Evolutionary conservation across 1,284 basidiomycete species (phyloP).

Genomic region (Malassezia furfur): DNA sequence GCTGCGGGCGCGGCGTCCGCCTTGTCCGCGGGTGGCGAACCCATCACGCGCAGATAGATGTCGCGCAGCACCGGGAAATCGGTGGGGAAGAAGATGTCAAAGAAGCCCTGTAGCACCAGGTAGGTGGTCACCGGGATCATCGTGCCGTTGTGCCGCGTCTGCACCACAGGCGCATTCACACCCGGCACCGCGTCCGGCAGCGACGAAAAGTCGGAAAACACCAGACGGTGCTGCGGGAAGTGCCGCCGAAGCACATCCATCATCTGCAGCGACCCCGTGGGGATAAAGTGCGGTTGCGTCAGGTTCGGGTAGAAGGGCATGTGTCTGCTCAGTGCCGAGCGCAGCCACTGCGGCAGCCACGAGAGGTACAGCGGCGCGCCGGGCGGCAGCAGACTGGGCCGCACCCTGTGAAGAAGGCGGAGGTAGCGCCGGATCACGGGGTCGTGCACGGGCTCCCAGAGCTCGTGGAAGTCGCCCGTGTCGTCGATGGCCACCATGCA

Average conservation of each 20-base stretch:
- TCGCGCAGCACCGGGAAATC: constrained; percentile 64
- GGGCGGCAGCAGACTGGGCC: background rate
- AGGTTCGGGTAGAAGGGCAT: constrained; percentile 73
- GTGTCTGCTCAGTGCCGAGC: constrained; percentile 22
- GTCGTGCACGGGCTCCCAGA: constrained; percentile 77
- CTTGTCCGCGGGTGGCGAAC: background rate
- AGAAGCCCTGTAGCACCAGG: constrained; percentile 86
- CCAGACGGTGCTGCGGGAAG: constrained; percentile 81
- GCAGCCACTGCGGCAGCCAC: constrained; percentile 54
- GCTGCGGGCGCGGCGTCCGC: background rate
- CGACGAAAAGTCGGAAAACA: constrained; percentile 83
- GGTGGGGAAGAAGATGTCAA: constrained; percentile 99
- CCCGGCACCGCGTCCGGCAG: constrained; percentile 78
- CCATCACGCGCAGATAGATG: constrained; percentile 37
- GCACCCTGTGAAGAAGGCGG: constrained; percentile 18
- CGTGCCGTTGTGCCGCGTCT: constrained; percentile 73
- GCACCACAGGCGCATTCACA: constrained; percentile 83
- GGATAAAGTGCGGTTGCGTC: constrained; percentile 78
- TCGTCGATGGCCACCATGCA: constrained; percentile 71
- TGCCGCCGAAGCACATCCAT: constrained; percentile 69
- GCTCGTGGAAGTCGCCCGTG: constrained; percentile 71
- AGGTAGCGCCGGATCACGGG: constrained; percentile 66
- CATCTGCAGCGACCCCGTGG: constrained; percentile 79
- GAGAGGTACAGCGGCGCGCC: constrained; percentile 55
- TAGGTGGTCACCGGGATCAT: constrained; percentile 77